Conservation (phyloP, 1,284 basidiomycete species). For the Coniferiporia weirii region DNA sequence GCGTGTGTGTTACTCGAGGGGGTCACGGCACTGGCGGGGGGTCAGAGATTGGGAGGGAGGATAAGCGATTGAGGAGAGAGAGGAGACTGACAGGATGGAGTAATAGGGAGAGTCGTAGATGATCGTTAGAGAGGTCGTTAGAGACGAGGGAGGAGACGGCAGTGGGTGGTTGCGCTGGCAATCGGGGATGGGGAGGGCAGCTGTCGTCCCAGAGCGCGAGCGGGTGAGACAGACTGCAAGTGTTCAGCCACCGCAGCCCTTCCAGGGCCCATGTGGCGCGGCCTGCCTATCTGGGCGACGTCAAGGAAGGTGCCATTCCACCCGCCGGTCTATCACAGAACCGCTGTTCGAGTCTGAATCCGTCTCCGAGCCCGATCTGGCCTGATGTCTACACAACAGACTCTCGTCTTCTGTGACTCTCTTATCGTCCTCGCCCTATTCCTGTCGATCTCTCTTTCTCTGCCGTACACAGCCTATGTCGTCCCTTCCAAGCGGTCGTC, state of each 20-base stretch:
- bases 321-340: neutral
- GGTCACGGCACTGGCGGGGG: too few species aligned
- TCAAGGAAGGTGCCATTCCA: neutral
- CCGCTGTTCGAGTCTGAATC: too few species aligned
- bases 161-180: constrained; percentile 13
- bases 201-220: neutral
- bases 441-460: neutral
- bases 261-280: too few species aligned
- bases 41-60: neutral
- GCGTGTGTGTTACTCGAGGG: constrained; percentile 1
- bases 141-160: too few species aligned
- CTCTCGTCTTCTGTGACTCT: too few species aligned
- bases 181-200: constrained; percentile 6
- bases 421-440: neutral
- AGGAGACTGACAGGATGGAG: neutral
- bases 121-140: constrained; percentile 17
- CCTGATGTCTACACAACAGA: too few species aligned
- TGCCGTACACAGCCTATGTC: too few species aligned
- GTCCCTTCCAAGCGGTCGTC: too few species aligned
- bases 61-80: constrained; percentile 6
- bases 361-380: neutral
- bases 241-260: too few species aligned
- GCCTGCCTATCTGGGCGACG: constrained; percentile 7
- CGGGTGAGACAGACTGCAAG: neutral
- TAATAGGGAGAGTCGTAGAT: neutral